These are phyloP conservation scores for Ophiosphaerella korrae DNA, from an alignment of 2,329 filamentous ascomycete species.

Conservation along the genomic window DNA sequence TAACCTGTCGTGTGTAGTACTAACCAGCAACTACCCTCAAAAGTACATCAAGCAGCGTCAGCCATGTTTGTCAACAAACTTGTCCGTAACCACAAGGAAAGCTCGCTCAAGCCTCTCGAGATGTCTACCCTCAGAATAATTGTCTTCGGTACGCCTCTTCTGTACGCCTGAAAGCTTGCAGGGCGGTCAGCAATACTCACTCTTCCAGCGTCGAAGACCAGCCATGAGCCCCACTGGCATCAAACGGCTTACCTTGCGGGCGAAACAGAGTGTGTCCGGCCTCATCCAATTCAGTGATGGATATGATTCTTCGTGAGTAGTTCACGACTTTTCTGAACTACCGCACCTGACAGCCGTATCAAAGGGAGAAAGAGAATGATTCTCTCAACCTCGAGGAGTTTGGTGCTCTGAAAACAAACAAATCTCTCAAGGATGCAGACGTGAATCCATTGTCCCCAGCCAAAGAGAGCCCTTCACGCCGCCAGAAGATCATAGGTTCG, in stretches of 20 bases:
- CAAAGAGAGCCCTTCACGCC: constrained; percentile 32
- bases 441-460: constrained; percentile 14
- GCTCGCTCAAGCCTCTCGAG: background rate
- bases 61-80: constrained; percentile 17
- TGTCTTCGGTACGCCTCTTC: background rate
- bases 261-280: constrained; percentile 38
- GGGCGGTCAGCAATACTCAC: background rate
- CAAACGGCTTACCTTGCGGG: constrained; percentile 30
- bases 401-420: constrained; percentile 3
- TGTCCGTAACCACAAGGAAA: constrained; percentile 1
- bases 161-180: background rate
- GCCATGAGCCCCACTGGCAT: constrained; percentile 29
- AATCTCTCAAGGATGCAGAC: constrained; percentile 6
- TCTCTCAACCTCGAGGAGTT: constrained; percentile 19
- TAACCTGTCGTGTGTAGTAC: no score
- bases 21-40: no score
- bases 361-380: constrained; percentile 12
- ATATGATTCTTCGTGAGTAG: constrained; percentile 3
- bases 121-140: background rate
- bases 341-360: constrained; percentile 3
- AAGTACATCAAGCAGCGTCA: constrained; percentile 6
- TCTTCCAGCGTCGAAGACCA: constrained; percentile 3
- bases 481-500: constrained; percentile 33
- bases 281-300: constrained; percentile 27
- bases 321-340: background rate